These are phyloP conservation scores for Kalanchoe fedtschenkoi DNA, from an alignment of 164 flowering plant species.

Conservation along the genomic window DNA sequence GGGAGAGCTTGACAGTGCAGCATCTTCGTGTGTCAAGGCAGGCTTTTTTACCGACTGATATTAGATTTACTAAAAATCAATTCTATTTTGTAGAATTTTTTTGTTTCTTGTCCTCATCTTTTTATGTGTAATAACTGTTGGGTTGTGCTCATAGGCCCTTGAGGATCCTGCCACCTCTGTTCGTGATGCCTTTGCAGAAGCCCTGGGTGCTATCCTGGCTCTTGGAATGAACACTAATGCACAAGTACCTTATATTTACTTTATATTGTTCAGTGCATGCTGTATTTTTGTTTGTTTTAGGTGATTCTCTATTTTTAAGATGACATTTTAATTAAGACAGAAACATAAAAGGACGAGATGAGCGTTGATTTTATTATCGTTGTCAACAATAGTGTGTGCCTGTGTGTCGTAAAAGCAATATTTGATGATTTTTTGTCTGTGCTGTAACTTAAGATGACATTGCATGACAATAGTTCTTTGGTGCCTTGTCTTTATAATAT, in stretches of 20 bases:
- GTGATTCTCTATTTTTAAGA: neutral
- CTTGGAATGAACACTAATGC: constrained; percentile 94
- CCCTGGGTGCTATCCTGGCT: constrained; percentile 86
- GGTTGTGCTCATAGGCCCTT: constrained; percentile 47
- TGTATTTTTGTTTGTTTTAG: neutral
- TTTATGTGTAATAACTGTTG: constrained; percentile 7
- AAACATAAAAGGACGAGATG: neutral
- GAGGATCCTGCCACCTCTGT: constrained; percentile 83
- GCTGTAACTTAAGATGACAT: neutral
- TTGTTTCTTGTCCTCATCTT: neutral
- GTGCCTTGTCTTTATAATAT: neutral
- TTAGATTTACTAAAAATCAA: neutral
- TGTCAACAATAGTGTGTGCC: neutral
- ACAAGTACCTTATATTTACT: constrained; percentile 33
- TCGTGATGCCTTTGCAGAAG: constrained; percentile 94
- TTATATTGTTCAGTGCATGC: neutral
- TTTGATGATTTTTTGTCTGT: neutral
- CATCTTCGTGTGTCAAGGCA: constrained; percentile 79
- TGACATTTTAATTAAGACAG: neutral
- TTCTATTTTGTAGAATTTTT: constrained; percentile 2
- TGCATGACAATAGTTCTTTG: neutral
- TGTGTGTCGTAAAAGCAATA: neutral
- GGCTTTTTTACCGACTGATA: constrained; percentile 7
- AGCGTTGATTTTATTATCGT: neutral
- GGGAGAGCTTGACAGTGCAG: constrained; percentile 72